phyloP scores from a whole-genome alignment of 73 alveolate species.

The Tetrahymena elliotti region DNA sequence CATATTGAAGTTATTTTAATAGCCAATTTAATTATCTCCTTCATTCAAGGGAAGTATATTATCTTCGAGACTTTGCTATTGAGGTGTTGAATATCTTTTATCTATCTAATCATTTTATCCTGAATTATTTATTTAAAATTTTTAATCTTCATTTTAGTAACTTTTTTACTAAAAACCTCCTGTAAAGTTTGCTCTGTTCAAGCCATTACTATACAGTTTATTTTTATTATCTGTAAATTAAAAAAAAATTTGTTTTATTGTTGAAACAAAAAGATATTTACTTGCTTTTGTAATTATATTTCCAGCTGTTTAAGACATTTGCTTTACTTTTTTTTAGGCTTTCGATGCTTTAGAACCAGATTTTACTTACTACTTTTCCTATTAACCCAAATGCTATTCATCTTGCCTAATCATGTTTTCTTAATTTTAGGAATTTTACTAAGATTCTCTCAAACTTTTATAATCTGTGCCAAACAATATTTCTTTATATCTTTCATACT shows the following conservation, averaged over 20 bases:
- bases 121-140: background rate
- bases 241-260: background rate
- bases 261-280: background rate
- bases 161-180: background rate
- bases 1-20: background rate
- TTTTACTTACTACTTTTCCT: background rate
- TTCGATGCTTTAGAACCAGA: background rate
- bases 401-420: background rate
- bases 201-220: background rate
- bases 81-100: background rate
- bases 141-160: background rate
- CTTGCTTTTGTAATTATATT: background rate
- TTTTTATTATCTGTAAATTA: background rate
- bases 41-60: background rate
- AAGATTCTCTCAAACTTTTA: background rate
- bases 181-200: background rate
- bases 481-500: background rate
- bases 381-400: background rate
- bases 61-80: background rate
- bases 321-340: background rate
- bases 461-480: background rate
- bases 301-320: background rate
- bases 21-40: background rate
- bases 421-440: background rate
- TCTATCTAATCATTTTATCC: background rate